Conservation (phyloP, 31 red algal species). For the Porphyra umbilicalis region DNA sequence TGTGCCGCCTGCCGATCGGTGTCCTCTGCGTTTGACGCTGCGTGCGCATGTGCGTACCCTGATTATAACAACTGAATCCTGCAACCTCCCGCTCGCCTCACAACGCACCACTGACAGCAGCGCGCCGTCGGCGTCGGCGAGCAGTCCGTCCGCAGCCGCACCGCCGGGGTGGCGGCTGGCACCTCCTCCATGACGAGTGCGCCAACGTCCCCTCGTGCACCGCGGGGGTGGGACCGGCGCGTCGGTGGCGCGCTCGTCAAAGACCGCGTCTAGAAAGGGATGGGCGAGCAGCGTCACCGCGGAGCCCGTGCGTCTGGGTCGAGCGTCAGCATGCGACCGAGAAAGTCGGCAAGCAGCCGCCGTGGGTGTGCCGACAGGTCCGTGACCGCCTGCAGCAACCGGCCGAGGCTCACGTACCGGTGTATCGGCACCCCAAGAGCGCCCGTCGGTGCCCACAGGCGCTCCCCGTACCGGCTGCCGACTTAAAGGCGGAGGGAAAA, state of each 20-base stretch:
- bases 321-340: constrained; percentile 21
- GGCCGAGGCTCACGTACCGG: constrained; percentile 2
- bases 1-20: too few species aligned
- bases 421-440: background rate
- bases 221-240: too few species aligned
- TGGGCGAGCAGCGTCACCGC: constrained; percentile 1
- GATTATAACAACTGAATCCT: too few species aligned
- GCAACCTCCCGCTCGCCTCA: too few species aligned
- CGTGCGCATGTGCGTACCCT: too few species aligned
- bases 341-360: constrained; percentile 16
- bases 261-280: background rate
- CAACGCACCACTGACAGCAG: too few species aligned
- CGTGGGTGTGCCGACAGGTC: background rate
- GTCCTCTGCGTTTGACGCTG: too few species aligned
- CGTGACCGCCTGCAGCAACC: constrained; percentile 9
- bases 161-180: too few species aligned
- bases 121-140: too few species aligned
- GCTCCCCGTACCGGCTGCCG: background rate
- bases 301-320: constrained; percentile 10
- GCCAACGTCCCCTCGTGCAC: too few species aligned
- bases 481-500: constrained; percentile 11
- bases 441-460: background rate
- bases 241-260: background rate
- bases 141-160: too few species aligned
- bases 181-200: too few species aligned